Conservation (phyloP, 257 asterid genomes). For the Henckelia pumila region DNA sequence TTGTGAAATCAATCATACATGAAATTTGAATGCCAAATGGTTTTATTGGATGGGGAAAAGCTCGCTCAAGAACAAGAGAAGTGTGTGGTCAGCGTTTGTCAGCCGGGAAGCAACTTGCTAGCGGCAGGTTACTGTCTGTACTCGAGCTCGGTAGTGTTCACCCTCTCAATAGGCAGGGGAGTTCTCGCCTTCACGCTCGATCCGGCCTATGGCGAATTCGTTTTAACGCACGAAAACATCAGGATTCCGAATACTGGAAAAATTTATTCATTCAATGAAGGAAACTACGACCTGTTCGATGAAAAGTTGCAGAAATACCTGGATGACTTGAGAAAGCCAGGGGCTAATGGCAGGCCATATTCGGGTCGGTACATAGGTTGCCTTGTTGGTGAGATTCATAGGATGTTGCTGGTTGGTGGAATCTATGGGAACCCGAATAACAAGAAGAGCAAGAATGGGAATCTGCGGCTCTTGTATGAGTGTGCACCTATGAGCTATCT, state of each 20-base stretch:
- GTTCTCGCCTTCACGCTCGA: slow-evolving; percentile 64
- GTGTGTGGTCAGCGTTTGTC: slow-evolving; percentile 77
- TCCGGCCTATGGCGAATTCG: slow-evolving; percentile 69
- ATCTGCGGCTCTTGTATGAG: slow-evolving; percentile 72
- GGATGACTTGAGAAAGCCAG: slow-evolving; percentile 67
- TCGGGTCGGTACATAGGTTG: slow-evolving; percentile 77
- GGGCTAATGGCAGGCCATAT: slow-evolving; percentile 70
- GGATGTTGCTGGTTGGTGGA: slow-evolving; percentile 72
- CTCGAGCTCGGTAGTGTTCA: slow-evolving; percentile 71
- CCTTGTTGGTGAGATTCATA: slow-evolving; percentile 74
- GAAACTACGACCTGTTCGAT: slow-evolving; percentile 76
- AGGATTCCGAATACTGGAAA: slow-evolving; percentile 55
- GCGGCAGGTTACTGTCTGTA: slow-evolving; percentile 90
- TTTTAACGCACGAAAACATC: slow-evolving; percentile 66
- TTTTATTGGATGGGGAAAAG: too few relatives aligned
- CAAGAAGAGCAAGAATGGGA: slow-evolving; percentile 61
- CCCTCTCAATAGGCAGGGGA: slow-evolving; percentile 69
- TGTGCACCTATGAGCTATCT: slow-evolving; percentile 89
- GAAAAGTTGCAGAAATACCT: slow-evolving; percentile 62
- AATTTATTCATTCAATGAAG: slow-evolving; percentile 86
- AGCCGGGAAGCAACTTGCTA: slow-evolving; percentile 77
- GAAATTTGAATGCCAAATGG: too few relatives aligned
- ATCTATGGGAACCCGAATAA: slow-evolving; percentile 76
- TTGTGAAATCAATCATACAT: too few relatives aligned
- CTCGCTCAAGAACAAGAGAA: slow-evolving; percentile 54